phyloP scores from a whole-genome alignment of 192 early-diverging fungal genomes.

The Backusella psychrophila region DNA sequence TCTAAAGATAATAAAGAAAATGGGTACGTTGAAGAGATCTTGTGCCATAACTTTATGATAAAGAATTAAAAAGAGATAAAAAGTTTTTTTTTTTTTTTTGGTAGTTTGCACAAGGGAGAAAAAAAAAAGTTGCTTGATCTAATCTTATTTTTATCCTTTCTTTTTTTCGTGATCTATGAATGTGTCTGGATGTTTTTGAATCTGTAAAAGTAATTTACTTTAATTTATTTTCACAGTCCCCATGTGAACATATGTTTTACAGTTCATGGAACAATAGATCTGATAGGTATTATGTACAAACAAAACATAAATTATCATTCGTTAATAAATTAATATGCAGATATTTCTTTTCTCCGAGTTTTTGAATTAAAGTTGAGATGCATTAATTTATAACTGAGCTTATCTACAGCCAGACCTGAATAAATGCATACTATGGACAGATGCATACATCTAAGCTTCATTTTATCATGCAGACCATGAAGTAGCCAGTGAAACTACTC shows the following conservation, averaged over 20 bases:
- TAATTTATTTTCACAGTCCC: not conserved
- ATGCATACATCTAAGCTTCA: too few relatives aligned
- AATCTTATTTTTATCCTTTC: not conserved
- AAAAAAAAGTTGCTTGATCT: conserved; percentile 4
- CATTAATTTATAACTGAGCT: not conserved
- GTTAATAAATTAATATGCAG: not conserved
- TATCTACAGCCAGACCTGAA: not conserved
- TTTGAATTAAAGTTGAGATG: not conserved
- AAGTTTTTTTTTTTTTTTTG: not conserved
- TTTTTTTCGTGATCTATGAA: conserved; percentile 1
- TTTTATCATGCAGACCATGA: too few relatives aligned
- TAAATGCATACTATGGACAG: too few relatives aligned
- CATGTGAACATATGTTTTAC: not conserved
- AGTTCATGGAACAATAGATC: not conserved
- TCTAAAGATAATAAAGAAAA: conserved; percentile 77
- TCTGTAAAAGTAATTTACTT: too few relatives aligned
- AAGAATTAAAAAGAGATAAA: conserved; percentile 11
- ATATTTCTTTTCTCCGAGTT: not conserved
- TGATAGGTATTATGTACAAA: not conserved
- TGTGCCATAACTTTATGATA: conserved; percentile 20
- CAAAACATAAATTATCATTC: not conserved
- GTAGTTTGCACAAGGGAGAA: not conserved
- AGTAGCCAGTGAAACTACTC: too few relatives aligned
- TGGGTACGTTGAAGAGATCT: conserved; percentile 61
- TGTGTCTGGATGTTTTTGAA: not conserved